phyloP scores from a whole-genome alignment of 2,329 filamentous ascomycete genomes.

The Epichloe sibirici region DNA sequence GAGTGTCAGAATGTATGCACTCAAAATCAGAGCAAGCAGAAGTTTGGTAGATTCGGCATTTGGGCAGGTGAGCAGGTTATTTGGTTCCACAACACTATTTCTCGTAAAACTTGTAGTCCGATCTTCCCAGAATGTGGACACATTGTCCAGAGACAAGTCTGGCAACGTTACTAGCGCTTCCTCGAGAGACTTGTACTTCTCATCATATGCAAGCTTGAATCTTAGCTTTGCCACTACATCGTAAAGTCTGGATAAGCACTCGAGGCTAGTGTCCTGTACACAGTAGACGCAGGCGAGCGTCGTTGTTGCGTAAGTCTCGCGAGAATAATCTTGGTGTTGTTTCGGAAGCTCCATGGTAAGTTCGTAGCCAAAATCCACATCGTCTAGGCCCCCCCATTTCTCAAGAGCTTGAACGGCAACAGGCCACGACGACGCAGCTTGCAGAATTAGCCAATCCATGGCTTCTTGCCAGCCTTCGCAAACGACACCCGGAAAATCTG shows the following conservation, averaged over 20 bases:
- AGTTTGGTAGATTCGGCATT: slow-evolving; percentile 42
- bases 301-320: slow-evolving; percentile 53
- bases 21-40: slow-evolving; percentile 50
- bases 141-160: slow-evolving; percentile 20
- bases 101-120: slow-evolving; percentile 21
- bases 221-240: slow-evolving; percentile 44
- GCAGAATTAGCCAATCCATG: slow-evolving; percentile 52
- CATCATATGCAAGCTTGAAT: slow-evolving; percentile 45
- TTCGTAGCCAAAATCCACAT: slow-evolving; percentile 55
- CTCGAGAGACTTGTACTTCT: slow-evolving; percentile 39
- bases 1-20: slow-evolving; percentile 43
- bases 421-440: slow-evolving; percentile 47
- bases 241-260: slow-evolving; percentile 49
- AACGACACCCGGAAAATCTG: slow-evolving; percentile 18
- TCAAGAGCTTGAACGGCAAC: slow-evolving; percentile 51
- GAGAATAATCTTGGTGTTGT: slow-evolving; percentile 45
- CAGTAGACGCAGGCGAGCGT: slow-evolving; percentile 57
- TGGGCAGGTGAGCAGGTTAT: slow-evolving; percentile 55
- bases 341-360: slow-evolving; percentile 47
- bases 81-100: slow-evolving; percentile 39
- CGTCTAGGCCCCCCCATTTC: slow-evolving; percentile 60
- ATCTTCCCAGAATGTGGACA: slow-evolving; percentile 9
- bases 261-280: slow-evolving; percentile 44
- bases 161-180: slow-evolving; percentile 34
- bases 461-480: slow-evolving; percentile 57